These are phyloP conservation scores for Penicillium sp. DNA, from an alignment of 2,329 filamentous ascomycete species.

Conservation along the genomic window DNA sequence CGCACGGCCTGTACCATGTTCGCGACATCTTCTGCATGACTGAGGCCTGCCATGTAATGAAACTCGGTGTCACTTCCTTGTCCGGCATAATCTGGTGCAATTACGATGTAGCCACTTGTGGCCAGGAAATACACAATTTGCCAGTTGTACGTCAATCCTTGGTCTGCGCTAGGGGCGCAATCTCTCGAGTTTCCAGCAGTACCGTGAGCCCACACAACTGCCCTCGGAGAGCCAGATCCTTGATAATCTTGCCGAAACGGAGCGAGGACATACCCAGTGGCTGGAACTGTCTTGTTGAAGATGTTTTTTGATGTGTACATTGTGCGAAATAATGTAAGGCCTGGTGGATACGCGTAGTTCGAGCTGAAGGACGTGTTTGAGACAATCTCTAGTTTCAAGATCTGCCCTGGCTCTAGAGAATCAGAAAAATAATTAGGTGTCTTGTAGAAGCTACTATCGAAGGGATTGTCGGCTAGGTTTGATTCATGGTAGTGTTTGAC, in stretches of 20 bases:
- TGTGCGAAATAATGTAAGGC: neutral
- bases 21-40: constrained; percentile 6
- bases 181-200: neutral
- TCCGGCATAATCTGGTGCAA: constrained; percentile 16
- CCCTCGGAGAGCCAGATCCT: neutral
- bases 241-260: neutral
- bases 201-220: neutral
- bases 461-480: no score
- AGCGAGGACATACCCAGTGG: neutral
- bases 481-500: no score
- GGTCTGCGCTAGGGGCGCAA: neutral
- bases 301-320: neutral
- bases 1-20: no score
- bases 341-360: no score
- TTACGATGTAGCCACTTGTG: constrained; percentile 6
- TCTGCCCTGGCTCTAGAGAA: no score
- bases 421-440: no score
- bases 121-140: constrained; percentile 2
- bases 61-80: constrained; percentile 12
- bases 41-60: constrained; percentile 1
- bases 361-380: no score
- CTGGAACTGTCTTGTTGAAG: neutral
- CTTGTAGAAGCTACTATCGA: no score
- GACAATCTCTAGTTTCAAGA: no score
- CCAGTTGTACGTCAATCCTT: neutral